Conservation (phyloP, 805 yeast genomes). For the Schizosaccharomyces osmophilus region DNA sequence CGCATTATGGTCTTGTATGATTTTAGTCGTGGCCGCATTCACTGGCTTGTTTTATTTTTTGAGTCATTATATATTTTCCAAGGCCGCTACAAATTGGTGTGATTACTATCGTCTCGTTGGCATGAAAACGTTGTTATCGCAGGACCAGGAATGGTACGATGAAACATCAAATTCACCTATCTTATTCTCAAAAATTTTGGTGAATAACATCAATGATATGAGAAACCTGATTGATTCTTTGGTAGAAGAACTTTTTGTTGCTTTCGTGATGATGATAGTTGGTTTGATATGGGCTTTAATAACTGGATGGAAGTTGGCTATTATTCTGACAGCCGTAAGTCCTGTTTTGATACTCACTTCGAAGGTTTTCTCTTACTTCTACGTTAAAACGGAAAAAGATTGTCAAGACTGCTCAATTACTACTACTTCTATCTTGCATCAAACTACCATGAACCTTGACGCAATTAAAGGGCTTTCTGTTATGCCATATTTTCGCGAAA, state of each 20-base stretch:
- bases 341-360: constrained; percentile 37
- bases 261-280: constrained; percentile 27
- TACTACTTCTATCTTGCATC: constrained; percentile 4
- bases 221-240: constrained; percentile 41
- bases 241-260: constrained; percentile 27
- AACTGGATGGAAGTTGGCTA: constrained; percentile 65
- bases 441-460: constrained; percentile 16
- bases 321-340: constrained; percentile 56
- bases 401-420: constrained; percentile 22
- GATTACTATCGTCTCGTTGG: constrained; percentile 24
- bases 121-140: constrained; percentile 26
- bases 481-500: constrained; percentile 21
- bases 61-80: constrained; percentile 25
- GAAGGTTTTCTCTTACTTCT: constrained; percentile 24
- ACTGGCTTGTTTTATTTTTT: constrained; percentile 37
- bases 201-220: constrained; percentile 65
- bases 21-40: constrained; percentile 32
- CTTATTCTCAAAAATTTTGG: constrained; percentile 26
- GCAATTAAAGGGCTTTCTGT: constrained; percentile 39
- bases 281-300: constrained; percentile 60
- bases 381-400: constrained; percentile 30
- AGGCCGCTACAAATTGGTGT: constrained; percentile 49
- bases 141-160: constrained; percentile 27
- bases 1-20: constrained; percentile 40
- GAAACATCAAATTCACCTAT: constrained; percentile 2